Conservation (phyloP, 495 filamentous ascomycete genomes). For the Bathelium albidoporum region DNA sequence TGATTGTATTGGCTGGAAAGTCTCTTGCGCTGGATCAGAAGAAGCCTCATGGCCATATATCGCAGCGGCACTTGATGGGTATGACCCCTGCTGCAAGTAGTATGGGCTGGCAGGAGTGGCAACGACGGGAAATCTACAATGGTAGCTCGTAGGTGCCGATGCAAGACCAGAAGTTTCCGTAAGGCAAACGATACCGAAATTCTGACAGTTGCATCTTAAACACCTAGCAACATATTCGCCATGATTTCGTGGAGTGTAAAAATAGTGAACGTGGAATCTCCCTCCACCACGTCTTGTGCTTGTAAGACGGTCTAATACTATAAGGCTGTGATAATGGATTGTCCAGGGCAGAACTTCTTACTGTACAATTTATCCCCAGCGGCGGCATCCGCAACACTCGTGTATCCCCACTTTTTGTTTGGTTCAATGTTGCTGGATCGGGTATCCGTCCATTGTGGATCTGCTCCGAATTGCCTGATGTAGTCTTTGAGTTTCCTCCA, state of each 20-base stretch:
- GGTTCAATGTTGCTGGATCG: neutral
- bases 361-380: neutral
- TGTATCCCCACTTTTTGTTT: neutral
- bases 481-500: neutral
- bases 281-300: neutral
- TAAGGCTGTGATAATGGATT: neutral
- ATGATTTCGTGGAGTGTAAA: neutral
- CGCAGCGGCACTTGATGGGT: neutral
- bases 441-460: conserved; percentile 1
- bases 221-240: neutral
- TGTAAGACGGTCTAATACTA: neutral
- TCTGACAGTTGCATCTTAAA: neutral
- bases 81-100: neutral
- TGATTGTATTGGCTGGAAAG: neutral
- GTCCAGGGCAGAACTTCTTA: neutral
- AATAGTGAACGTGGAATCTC: neutral
- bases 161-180: neutral
- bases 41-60: neutral
- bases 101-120: neutral
- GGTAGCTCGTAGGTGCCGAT: neutral
- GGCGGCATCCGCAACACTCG: neutral
- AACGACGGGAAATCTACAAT: neutral
- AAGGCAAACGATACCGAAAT: neutral
- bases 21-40: neutral
- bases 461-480: neutral